phyloP scores from a whole-genome alignment of 768 basidiomycete genomes.

The Tulasnella sp. region DNA sequence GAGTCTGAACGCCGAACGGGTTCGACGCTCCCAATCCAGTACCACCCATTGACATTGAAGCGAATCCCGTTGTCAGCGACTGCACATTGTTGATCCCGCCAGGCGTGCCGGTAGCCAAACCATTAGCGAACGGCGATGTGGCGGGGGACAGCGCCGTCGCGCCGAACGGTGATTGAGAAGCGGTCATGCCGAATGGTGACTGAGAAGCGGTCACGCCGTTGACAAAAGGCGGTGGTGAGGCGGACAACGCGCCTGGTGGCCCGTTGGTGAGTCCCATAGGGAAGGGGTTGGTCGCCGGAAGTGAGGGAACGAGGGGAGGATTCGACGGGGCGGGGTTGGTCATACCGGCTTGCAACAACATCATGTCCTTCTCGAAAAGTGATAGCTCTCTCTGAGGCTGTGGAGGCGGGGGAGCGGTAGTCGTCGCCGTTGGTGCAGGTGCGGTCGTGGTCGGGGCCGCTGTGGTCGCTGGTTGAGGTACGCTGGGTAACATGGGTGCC shows the following conservation, averaged over 20 bases:
- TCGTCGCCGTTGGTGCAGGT: neutral
- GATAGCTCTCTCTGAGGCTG: slow-evolving; percentile 36
- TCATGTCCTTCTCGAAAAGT: slow-evolving; percentile 30
- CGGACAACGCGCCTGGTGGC: neutral
- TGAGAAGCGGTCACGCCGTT: neutral
- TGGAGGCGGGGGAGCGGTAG: slow-evolving; percentile 38
- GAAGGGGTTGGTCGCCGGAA: slow-evolving; percentile 35
- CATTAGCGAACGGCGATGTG: slow-evolving; percentile 40
- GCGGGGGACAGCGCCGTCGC: slow-evolving; percentile 36
- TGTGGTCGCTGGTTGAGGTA: slow-evolving; percentile 35
- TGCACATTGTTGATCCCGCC: slow-evolving; percentile 15
- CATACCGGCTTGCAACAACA: slow-evolving; percentile 4
- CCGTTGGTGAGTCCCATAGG: neutral
- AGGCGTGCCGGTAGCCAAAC: slow-evolving; percentile 30
- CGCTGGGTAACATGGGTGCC: slow-evolving; percentile 30
- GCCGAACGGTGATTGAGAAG: slow-evolving; percentile 35
- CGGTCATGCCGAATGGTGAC: slow-evolving; percentile 11
- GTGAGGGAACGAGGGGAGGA: slow-evolving; percentile 36
- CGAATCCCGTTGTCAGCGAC: neutral
- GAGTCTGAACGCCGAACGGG: neutral
- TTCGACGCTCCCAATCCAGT: neutral
- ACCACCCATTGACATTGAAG: slow-evolving; percentile 11
- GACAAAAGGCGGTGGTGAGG: neutral
- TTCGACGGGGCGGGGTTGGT: slow-evolving; percentile 19
- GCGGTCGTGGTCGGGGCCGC: slow-evolving; percentile 41